These are phyloP conservation scores for Eucalyptus decipiens DNA, from an alignment of 345 rosid genomes.

Conservation along the genomic window DNA sequence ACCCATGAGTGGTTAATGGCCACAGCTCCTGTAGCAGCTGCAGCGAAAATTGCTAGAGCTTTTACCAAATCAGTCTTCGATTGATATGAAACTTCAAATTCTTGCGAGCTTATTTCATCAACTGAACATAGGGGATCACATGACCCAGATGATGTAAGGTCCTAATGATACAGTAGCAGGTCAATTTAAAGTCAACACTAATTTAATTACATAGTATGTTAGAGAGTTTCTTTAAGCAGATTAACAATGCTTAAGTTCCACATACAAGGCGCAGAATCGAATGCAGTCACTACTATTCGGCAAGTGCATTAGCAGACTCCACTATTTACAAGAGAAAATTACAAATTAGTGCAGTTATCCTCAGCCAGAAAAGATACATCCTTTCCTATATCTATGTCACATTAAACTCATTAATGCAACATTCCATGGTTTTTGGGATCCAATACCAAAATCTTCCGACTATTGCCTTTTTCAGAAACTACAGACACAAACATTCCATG, in stretches of 20 bases:
- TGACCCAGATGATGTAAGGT: conserved; percentile 39
- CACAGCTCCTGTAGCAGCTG: conserved; percentile 67
- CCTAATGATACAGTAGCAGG: conserved; percentile 20
- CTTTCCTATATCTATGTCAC: not conserved
- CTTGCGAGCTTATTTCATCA: conserved; percentile 72
- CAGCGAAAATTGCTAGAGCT: conserved; percentile 70
- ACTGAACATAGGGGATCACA: conserved; percentile 91
- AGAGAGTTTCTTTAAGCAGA: not conserved
- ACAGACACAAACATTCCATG: too few relatives aligned
- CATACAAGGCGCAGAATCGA: not conserved
- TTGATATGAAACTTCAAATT: conserved; percentile 57
- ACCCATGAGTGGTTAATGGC: conserved; percentile 96
- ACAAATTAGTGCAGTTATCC: not conserved
- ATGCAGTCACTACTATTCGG: not conserved
- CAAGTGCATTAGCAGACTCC: not conserved
- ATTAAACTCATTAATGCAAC: not conserved
- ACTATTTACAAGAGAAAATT: not conserved
- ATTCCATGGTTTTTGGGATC: not conserved
- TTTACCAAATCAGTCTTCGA: conserved; percentile 78
- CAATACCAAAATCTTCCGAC: not conserved
- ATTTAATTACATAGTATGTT: not conserved
- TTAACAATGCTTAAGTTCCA: not conserved
- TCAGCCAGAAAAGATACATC: not conserved
- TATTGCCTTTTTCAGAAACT: too few relatives aligned
- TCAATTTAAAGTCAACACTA: not conserved